A percentile compares a stretch with the other conserved stretches of the same genome.
Evolutionary conservation across 306 rosid species (phyloP).

Genomic region (Acacia crassicarpa): DNA sequence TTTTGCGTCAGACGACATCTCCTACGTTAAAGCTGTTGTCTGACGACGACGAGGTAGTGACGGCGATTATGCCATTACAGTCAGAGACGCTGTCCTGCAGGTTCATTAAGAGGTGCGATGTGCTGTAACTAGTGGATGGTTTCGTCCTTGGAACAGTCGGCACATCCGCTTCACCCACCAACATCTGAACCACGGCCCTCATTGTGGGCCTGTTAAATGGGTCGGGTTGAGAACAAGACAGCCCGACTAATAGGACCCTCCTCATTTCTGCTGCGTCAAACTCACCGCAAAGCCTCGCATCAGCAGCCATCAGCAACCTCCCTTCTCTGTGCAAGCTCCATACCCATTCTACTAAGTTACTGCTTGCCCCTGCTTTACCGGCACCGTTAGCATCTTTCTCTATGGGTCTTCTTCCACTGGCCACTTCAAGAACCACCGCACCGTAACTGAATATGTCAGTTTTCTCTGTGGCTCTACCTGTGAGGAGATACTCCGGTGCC

Average conservation of each 20-base stretch:
- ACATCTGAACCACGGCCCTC: slow-evolving; percentile 87
- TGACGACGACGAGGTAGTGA: slow-evolving; percentile 75
- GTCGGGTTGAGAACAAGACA: slow-evolving; percentile 91
- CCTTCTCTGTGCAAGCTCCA: slow-evolving; percentile 89
- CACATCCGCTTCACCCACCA: slow-evolving; percentile 82
- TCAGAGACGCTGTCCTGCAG: slow-evolving; percentile 94
- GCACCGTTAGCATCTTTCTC: slow-evolving; percentile 59
- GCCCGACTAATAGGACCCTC: slow-evolving; percentile 65
- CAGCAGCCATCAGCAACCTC: slow-evolving; percentile 65
- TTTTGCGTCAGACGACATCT: slow-evolving; percentile 49
- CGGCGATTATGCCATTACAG: slow-evolving; percentile 68
- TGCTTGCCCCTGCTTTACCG: slow-evolving; percentile 52
- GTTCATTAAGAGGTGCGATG: slow-evolving; percentile 65
- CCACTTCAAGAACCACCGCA: slow-evolving; percentile 94
- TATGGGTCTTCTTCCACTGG: slow-evolving; percentile 87
- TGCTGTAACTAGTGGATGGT: slow-evolving; percentile 69
- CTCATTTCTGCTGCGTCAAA: slow-evolving; percentile 78
- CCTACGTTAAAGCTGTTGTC: slow-evolving; percentile 56
- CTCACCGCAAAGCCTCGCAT: slow-evolving; percentile 56
- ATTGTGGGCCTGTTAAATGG: slow-evolving; percentile 71
- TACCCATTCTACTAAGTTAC: slow-evolving; percentile 96
- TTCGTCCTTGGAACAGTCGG: slow-evolving; percentile 78
- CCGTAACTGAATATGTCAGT: slow-evolving; percentile 95
- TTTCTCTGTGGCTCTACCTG: slow-evolving; percentile 90
- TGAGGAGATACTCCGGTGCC: slow-evolving; percentile 90